Percentiles rank a stretch among this genome's conserved stretches.
Conservation (phyloP, 805 yeast species). For the Kodamaea laetipori region DNA sequence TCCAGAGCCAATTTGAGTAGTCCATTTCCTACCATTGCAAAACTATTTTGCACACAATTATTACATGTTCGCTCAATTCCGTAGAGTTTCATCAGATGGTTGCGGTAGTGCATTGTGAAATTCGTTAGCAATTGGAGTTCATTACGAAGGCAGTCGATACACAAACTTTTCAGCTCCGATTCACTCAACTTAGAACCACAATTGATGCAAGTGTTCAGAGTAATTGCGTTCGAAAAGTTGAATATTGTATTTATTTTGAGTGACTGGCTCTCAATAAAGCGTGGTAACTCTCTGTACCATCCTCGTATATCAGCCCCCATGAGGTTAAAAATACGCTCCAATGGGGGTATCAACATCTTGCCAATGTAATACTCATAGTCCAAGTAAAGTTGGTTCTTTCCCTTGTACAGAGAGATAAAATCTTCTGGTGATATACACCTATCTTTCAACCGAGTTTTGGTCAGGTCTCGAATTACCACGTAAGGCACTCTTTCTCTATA, state of each 20-base stretch:
- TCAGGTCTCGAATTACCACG: slow-evolving; percentile 61
- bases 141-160: slow-evolving; percentile 25
- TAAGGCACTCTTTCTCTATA: slow-evolving; percentile 88
- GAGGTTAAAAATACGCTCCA: slow-evolving; percentile 78
- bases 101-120: slow-evolving; percentile 24
- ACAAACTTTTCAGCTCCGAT: slow-evolving; percentile 16
- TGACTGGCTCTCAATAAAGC: slow-evolving; percentile 16
- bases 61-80: slow-evolving; percentile 21
- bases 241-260: slow-evolving; percentile 11
- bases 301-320: slow-evolving; percentile 75
- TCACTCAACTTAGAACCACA: slow-evolving; percentile 26
- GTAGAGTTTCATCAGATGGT: slow-evolving; percentile 17
- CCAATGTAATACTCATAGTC: slow-evolving; percentile 86
- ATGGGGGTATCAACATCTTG: slow-evolving; percentile 84
- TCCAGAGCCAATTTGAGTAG: slow-evolving; percentile 15
- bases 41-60: slow-evolving; percentile 24
- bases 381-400: slow-evolving; percentile 45
- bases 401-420: slow-evolving; percentile 45
- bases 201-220: slow-evolving; percentile 24
- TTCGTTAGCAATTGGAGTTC: slow-evolving; percentile 38
- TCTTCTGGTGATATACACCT: slow-evolving; percentile 80
- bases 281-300: slow-evolving; percentile 78
- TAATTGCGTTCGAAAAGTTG: slow-evolving; percentile 14
- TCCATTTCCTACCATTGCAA: slow-evolving; percentile 15
- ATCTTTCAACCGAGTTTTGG: slow-evolving; percentile 67